These are phyloP conservation scores for Venturia aucupariae DNA, from an alignment of 2,329 filamentous ascomycete species.

Conservation along the genomic window DNA sequence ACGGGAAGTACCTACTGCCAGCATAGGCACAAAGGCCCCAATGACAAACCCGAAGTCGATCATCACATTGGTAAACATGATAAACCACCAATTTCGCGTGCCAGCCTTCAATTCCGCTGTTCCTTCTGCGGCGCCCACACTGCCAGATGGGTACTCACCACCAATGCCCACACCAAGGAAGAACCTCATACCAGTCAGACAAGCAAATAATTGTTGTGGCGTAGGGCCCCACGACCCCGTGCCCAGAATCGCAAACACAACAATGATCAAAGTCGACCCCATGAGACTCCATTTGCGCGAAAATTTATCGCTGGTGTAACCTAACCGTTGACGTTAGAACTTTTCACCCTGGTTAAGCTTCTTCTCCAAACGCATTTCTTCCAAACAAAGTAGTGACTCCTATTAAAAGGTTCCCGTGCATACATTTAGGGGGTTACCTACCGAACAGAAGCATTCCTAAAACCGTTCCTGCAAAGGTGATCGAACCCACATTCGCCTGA, in stretches of 20 bases:
- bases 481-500: constrained; percentile 65
- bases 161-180: constrained; percentile 65
- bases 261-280: constrained; percentile 70
- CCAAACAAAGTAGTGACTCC: too few species aligned
- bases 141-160: constrained; percentile 72
- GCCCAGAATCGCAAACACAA: constrained; percentile 72
- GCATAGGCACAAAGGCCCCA: constrained; percentile 66
- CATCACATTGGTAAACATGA: constrained; percentile 76
- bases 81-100: constrained; percentile 75
- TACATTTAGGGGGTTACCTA: too few species aligned
- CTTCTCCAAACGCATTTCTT: too few species aligned
- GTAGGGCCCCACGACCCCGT: constrained; percentile 68
- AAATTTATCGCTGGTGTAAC: constrained; percentile 73
- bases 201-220: constrained; percentile 62
- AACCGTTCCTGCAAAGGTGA: constrained; percentile 81
- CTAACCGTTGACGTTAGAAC: too few species aligned
- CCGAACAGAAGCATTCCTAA: constrained; percentile 73
- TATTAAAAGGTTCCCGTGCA: too few species aligned
- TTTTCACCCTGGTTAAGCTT: too few species aligned
- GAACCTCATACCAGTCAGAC: constrained; percentile 75
- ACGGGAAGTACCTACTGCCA: constrained; percentile 37
- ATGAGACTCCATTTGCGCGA: constrained; percentile 76
- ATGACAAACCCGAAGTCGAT: constrained; percentile 81
- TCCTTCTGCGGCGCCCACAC: constrained; percentile 73
- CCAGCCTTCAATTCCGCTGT: constrained; percentile 76